phyloP scores from a whole-genome alignment of 2,329 filamentous ascomycete genomes.

The Karstenula rhodostoma region DNA sequence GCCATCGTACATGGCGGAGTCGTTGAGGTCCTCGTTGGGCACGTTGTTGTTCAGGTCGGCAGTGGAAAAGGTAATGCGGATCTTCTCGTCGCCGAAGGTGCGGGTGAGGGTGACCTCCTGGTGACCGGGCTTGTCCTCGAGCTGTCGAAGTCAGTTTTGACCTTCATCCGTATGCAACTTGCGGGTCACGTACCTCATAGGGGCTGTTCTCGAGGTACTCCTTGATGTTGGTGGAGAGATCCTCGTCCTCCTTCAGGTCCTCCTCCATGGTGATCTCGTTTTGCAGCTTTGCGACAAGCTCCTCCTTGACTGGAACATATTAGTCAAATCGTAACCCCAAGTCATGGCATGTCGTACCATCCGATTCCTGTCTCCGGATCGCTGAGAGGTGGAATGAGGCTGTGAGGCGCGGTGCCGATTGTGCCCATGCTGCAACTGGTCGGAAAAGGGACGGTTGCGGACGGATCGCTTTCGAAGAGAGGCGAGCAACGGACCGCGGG shows the following conservation, averaged over 20 bases:
- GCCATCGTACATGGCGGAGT: conserved; percentile 63
- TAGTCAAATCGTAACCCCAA: conserved; percentile 16
- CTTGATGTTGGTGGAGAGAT: conserved; percentile 78
- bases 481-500: conserved; percentile 53
- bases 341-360: conserved; percentile 22
- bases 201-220: conserved; percentile 87
- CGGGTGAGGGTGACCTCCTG: conserved; percentile 88
- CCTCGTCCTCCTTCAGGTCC: conserved; percentile 76
- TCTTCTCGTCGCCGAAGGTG: conserved; percentile 88
- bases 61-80: conserved; percentile 84
- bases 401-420: conserved; percentile 41
- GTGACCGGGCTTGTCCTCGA: conserved; percentile 80
- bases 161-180: not conserved
- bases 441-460: conserved; percentile 46
- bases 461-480: conserved; percentile 50
- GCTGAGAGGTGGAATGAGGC: conserved; percentile 56
- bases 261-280: conserved; percentile 69
- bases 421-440: conserved; percentile 44
- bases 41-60: conserved; percentile 72
- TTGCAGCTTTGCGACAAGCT: conserved; percentile 86
- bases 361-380: conserved; percentile 44
- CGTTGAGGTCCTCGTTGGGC: conserved; percentile 58
- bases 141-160: conserved; percentile 41
- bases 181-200: conserved; percentile 68
- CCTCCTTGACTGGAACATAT: conserved; percentile 64